Percentiles rank a stretch among this genome's conserved stretches.
Evolutionary conservation across 2,329 filamentous ascomycete genomes (phyloP).

Genomic region (Verticillium nonalfalfae): DNA sequence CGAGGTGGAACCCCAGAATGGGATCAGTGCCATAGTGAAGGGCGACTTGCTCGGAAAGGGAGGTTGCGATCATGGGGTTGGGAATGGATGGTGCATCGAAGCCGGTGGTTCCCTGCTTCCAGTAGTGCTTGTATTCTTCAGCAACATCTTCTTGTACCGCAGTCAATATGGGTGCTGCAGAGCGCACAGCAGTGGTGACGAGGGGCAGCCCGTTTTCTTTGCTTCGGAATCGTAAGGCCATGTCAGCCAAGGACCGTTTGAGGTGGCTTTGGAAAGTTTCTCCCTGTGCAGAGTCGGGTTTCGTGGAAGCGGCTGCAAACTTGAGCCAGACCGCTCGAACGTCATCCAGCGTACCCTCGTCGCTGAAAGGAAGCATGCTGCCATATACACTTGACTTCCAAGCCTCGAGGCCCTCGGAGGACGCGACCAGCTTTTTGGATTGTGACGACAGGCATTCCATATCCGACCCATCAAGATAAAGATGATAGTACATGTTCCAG

Average conservation of each 20-base stretch:
- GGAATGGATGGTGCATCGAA: conserved; percentile 13
- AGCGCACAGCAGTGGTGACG: conserved; percentile 23
- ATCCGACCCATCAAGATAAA: conserved; percentile 33
- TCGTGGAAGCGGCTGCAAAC: not conserved
- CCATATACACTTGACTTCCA: conserved; percentile 43
- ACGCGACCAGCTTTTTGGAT: conserved; percentile 28
- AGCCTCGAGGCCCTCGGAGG: conserved; percentile 27
- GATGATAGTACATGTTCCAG: conserved; percentile 52
- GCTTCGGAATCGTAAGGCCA: not conserved
- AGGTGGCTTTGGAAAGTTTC: conserved; percentile 2
- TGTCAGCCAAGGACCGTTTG: not conserved
- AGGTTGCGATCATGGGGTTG: conserved; percentile 34
- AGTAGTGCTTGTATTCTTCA: conserved; percentile 21
- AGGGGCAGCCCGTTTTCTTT: not conserved
- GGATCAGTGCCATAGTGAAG: conserved; percentile 46
- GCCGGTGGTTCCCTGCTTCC: conserved; percentile 24
- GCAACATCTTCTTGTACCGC: conserved; percentile 15
- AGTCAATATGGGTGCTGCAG: conserved; percentile 28
- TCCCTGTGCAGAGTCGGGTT: not conserved
- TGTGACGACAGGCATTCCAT: conserved; percentile 23
- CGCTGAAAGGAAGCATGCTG: conserved; percentile 38
- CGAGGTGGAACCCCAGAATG: conserved; percentile 50
- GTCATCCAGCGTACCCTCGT: conserved; percentile 33
- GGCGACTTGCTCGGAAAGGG: conserved; percentile 23
- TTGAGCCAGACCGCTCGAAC: conserved; percentile 7